Conservation (phyloP, 345 rosid genomes). For the Populus alba region DNA sequence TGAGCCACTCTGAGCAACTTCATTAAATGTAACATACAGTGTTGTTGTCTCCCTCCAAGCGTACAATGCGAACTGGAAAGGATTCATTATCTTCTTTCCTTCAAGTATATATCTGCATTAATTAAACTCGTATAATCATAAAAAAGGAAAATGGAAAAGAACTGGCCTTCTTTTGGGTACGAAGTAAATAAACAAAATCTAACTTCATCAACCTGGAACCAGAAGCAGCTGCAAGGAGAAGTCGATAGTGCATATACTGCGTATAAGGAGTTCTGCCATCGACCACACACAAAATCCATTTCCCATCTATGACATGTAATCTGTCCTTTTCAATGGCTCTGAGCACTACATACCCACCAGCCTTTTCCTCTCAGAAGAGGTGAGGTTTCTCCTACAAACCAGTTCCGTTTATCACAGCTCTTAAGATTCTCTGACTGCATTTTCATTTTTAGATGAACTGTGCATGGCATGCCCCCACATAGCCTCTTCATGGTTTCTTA, state of each 20-base stretch:
- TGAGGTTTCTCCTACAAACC: not conserved
- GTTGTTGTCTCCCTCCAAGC: slow-evolving; percentile 48
- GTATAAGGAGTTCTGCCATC: slow-evolving; percentile 43
- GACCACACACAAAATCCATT: slow-evolving; percentile 29
- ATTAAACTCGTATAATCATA: not conserved
- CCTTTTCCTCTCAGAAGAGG: slow-evolving; percentile 34
- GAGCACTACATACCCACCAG: slow-evolving; percentile 36
- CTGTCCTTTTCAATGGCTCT: slow-evolving; percentile 36
- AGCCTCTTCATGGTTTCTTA: slow-evolving; percentile 42
- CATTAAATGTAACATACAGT: slow-evolving; percentile 32
- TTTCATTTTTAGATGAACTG: slow-evolving; percentile 36
- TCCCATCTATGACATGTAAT: slow-evolving; percentile 38
- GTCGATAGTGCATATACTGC: slow-evolving; percentile 38
- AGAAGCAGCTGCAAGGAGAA: slow-evolving; percentile 43
- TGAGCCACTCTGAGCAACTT: not conserved
- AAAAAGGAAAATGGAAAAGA: not conserved
- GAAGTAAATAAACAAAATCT: not conserved
- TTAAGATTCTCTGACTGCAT: slow-evolving; percentile 15
- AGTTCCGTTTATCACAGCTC: slow-evolving; percentile 1
- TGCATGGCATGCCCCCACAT: slow-evolving; percentile 43
- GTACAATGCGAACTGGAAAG: slow-evolving; percentile 26
- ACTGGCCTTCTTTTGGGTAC: not conserved
- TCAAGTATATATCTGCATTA: slow-evolving; percentile 43
- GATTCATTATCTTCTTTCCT: slow-evolving; percentile 46
- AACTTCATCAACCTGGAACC: slow-evolving; percentile 34